These are phyloP conservation scores for Nadsonia fulvescens DNA, from an alignment of 805 yeast species.

Conservation along the genomic window DNA sequence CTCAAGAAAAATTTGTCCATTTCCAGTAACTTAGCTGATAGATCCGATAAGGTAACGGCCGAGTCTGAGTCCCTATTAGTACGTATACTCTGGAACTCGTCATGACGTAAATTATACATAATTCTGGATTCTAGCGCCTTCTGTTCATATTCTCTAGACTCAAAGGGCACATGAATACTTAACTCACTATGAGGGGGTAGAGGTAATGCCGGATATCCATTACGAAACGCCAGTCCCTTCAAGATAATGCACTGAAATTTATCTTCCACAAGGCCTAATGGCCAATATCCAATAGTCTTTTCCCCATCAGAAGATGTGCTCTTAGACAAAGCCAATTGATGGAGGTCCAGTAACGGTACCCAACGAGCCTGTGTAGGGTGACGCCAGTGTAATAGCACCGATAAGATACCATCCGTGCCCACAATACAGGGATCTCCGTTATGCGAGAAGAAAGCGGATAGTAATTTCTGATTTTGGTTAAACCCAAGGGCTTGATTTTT, in stretches of 20 bases:
- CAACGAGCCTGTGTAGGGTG: conserved; percentile 59
- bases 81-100: conserved; percentile 13
- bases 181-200: conserved; percentile 70
- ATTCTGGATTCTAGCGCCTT: conserved; percentile 13
- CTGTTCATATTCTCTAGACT: conserved; percentile 11
- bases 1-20: conserved; percentile 68
- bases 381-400: conserved; percentile 66
- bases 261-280: conserved; percentile 58
- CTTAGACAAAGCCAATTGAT: conserved; percentile 26
- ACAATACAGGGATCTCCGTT: conserved; percentile 82
- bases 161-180: conserved; percentile 49
- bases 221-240: conserved; percentile 42
- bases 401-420: conserved; percentile 58
- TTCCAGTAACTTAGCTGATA: conserved; percentile 33
- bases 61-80: conserved; percentile 17
- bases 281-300: conserved; percentile 76
- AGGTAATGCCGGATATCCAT: conserved; percentile 69
- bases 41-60: conserved; percentile 21
- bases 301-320: conserved; percentile 30
- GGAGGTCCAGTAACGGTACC: conserved; percentile 73
- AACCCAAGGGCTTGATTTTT: conserved; percentile 15
- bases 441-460: conserved; percentile 67
- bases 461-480: conserved; percentile 24
- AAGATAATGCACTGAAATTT: conserved; percentile 57
- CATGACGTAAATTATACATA: conserved; percentile 11